A percentile compares a stretch with the other conserved stretches of the same genome.
Evolutionary conservation across 2,329 filamentous ascomycete genomes (phyloP).

Genomic region (Neurospora crassa): DNA sequence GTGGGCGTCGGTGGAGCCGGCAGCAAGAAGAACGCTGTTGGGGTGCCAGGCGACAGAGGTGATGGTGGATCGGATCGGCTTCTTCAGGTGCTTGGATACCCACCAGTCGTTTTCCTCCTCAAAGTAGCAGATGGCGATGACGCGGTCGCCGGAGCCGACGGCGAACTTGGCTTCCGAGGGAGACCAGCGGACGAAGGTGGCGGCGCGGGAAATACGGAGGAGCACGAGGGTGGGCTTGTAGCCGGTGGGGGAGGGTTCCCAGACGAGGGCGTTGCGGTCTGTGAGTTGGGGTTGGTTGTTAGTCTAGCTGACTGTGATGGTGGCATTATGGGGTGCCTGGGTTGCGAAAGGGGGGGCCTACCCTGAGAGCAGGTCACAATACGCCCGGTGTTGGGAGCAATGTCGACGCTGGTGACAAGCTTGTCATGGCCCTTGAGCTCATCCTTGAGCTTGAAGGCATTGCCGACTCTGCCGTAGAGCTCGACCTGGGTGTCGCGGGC

Average conservation of each 20-base stretch:
- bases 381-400: conserved; percentile 79
- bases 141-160: conserved; percentile 87
- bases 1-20: conserved; percentile 94
- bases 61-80: conserved; percentile 94
- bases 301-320: conserved; percentile 4
- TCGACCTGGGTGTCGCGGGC: conserved; percentile 84
- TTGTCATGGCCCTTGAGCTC: conserved; percentile 97
- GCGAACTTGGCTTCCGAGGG: conserved; percentile 96
- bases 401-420: conserved; percentile 90
- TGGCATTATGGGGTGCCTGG: background rate
- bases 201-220: conserved; percentile 91
- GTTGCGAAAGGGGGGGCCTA: conserved; percentile 27
- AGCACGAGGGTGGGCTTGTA: conserved; percentile 98
- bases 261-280: conserved; percentile 97
- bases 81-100: conserved; percentile 99
- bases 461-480: conserved; percentile 68
- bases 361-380: conserved; percentile 98
- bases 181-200: conserved; percentile 95
- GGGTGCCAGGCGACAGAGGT: conserved; percentile 95
- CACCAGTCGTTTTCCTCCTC: conserved; percentile 99
- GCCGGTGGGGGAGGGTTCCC: conserved; percentile 84
- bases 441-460: conserved; percentile 73
- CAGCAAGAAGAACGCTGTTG: conserved; percentile 88
- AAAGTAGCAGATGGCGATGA: conserved; percentile 97
- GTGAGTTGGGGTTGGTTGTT: conserved; percentile 4